Percentiles rank a stretch among this genome's conserved stretches.
Conservation (phyloP, 148 eudicot genomes). For the Agrostemma githago region DNA sequence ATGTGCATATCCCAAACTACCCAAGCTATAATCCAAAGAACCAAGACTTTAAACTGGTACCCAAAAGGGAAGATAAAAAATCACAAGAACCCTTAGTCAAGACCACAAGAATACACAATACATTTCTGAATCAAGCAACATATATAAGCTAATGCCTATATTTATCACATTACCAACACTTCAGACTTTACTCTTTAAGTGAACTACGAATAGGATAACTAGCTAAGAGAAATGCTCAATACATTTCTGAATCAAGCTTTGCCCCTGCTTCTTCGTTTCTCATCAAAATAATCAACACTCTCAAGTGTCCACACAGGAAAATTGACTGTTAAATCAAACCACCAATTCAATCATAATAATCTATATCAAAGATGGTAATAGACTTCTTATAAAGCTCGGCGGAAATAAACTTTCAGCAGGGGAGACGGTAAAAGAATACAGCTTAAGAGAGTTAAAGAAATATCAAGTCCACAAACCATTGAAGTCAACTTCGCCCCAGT, state of each 20-base stretch:
- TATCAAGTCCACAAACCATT: slow-evolving; percentile 45
- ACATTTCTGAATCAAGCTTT: not conserved
- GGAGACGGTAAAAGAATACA: not conserved
- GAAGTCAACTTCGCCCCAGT: slow-evolving; percentile 91
- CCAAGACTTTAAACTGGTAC: not conserved
- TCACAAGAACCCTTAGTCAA: not conserved
- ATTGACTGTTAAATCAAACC: not conserved
- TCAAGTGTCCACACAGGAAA: not conserved
- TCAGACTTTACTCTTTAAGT: not conserved
- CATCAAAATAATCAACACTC: not conserved
- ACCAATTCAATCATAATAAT: not conserved
- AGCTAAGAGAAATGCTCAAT: not conserved
- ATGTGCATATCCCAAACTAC: not conserved
- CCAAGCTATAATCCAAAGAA: not conserved
- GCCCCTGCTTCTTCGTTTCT: not conserved
- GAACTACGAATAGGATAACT: not conserved
- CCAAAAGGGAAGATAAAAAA: not conserved
- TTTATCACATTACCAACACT: not conserved
- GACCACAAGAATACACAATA: not conserved
- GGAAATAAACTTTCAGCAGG: not conserved
- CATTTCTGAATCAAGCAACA: not conserved
- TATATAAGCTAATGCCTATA: not conserved
- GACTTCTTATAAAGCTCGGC: not conserved
- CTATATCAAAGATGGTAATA: not conserved
- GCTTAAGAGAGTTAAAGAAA: not conserved